These are phyloP conservation scores for Circinella minor DNA, from an alignment of 371 early-diverging fungal species.

Conservation along the genomic window DNA sequence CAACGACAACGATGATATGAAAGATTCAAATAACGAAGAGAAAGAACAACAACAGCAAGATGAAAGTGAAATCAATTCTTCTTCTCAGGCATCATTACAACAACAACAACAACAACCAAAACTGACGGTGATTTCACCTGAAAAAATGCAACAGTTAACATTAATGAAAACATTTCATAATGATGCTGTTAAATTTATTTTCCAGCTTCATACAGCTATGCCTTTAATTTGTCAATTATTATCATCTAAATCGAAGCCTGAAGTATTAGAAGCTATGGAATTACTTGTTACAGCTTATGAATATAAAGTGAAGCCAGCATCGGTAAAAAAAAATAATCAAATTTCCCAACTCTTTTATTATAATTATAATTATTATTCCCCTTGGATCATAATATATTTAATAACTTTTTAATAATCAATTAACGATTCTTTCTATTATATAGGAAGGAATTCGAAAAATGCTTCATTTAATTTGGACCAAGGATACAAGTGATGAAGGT, in stretches of 20 bases:
- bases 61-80: neutral
- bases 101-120: neutral
- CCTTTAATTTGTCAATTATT: conserved; percentile 83
- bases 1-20: neutral
- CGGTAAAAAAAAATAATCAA: conserved; percentile 43
- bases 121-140: conserved; percentile 38
- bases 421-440: neutral
- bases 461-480: conserved; percentile 95
- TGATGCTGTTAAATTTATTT: conserved; percentile 85
- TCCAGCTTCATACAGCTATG: conserved; percentile 74
- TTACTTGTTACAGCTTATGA: conserved; percentile 86
- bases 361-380: too few species aligned
- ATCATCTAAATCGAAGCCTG: conserved; percentile 86
- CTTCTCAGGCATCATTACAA: neutral
- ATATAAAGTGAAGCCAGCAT: conserved; percentile 82
- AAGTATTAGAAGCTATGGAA: conserved; percentile 94
- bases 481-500: conserved; percentile 84
- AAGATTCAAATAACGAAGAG: conserved; percentile 10
- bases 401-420: too few species aligned
- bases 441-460: conserved; percentile 89
- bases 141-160: conserved; percentile 65
- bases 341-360: too few species aligned
- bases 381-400: too few species aligned
- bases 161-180: conserved; percentile 79
- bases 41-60: conserved; percentile 10